phyloP scores from a whole-genome alignment of 352 stramenopile species.

The Pythium diclinum region DNA sequence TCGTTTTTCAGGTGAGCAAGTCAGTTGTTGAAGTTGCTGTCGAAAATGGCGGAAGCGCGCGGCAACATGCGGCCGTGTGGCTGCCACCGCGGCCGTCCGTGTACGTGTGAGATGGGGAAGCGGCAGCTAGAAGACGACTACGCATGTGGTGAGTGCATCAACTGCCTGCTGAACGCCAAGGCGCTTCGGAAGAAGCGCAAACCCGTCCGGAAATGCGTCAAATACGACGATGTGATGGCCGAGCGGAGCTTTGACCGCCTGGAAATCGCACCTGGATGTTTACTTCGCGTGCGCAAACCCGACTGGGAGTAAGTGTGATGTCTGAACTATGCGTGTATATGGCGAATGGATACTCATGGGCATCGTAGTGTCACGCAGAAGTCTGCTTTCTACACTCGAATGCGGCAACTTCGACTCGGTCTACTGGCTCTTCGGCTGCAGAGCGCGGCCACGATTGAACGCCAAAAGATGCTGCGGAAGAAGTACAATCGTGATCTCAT shows the following conservation, averaged over 20 bases:
- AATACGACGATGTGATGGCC: conserved; percentile 40
- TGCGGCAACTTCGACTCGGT: conserved; percentile 60
- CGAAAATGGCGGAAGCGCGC: conserved; percentile 23
- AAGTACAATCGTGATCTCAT: conserved; percentile 52
- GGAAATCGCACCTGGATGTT: conserved; percentile 35
- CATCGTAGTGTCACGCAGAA: conserved; percentile 36
- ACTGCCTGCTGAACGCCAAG: conserved; percentile 55
- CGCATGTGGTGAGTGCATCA: conserved; percentile 51
- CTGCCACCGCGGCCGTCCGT: conserved; percentile 55
- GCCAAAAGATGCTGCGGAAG: conserved; percentile 36
- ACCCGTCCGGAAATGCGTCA: conserved; percentile 38
- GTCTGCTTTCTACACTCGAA: conserved; percentile 45
- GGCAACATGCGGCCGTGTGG: conserved; percentile 65
- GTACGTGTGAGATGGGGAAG: conserved; percentile 52
- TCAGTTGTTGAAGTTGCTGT: conserved; percentile 17
- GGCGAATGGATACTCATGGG: neutral
- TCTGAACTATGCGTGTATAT: neutral
- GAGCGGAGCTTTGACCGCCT: conserved; percentile 41
- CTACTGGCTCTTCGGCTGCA: conserved; percentile 31
- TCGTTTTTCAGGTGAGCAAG: neutral
- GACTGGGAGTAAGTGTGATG: conserved; percentile 48
- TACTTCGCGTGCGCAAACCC: conserved; percentile 55
- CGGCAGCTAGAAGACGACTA: conserved; percentile 14
- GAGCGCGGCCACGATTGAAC: conserved; percentile 35
- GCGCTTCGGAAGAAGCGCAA: conserved; percentile 20